Evolutionary conservation across 2,329 filamentous ascomycete species (phyloP).

Genomic region (Verticillium longisporum): DNA sequence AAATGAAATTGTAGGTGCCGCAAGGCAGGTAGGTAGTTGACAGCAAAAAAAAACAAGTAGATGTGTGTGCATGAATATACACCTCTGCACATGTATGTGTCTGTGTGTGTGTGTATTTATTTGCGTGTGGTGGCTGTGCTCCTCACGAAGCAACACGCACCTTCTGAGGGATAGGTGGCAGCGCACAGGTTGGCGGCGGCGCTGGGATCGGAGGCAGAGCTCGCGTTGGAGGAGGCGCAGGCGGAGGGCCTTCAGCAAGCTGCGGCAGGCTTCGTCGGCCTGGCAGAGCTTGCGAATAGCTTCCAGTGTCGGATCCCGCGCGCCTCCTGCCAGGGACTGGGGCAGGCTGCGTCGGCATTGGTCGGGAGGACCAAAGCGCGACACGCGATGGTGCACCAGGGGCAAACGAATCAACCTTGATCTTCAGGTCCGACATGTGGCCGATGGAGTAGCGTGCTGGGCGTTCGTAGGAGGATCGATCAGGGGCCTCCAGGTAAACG

Average conservation of each 20-base stretch:
- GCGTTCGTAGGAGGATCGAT: background rate
- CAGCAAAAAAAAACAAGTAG: background rate
- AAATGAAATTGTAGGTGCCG: background rate
- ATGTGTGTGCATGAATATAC: too few species aligned
- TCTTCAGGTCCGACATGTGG: background rate
- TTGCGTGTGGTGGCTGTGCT: background rate
- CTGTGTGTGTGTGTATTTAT: background rate
- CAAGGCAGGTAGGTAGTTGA: background rate
- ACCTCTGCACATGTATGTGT: background rate
- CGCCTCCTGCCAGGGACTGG: constrained; percentile 1
- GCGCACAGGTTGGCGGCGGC: constrained; percentile 46
- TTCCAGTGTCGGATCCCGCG: constrained; percentile 14
- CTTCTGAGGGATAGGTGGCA: constrained; percentile 46
- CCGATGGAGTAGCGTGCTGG: constrained; percentile 3
- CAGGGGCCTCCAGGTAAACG: constrained; percentile 10
- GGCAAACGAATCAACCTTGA: background rate
- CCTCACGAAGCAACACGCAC: background rate
- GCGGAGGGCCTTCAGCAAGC: constrained; percentile 42
- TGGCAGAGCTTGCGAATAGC: constrained; percentile 15
- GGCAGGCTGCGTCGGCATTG: constrained; percentile 20
- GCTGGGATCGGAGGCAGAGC: constrained; percentile 49
- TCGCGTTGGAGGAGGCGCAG: constrained; percentile 46
- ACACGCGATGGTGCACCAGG: background rate
- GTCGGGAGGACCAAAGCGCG: constrained; percentile 2
- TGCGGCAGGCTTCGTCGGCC: constrained; percentile 45